A percentile compares a stretch with the other conserved stretches of the same genome.
Conservation (phyloP, 169 alveolate genomes). For the Cryptosporidium felis region DNA sequence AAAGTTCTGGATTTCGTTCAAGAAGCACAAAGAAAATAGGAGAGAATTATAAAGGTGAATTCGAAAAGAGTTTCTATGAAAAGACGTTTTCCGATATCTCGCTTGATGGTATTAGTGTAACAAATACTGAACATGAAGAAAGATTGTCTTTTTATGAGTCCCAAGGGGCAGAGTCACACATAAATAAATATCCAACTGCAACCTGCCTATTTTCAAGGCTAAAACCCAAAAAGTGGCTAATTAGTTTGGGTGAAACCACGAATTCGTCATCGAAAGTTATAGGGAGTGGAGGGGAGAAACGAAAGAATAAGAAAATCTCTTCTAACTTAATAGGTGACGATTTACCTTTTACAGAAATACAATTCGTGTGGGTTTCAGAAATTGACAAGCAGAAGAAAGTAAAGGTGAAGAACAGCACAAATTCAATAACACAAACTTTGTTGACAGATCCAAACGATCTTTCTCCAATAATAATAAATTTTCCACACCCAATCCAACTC, state of each 20-base stretch:
- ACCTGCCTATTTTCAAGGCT: slow-evolving; percentile 20
- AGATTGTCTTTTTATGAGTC: not conserved
- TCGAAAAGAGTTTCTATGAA: not conserved
- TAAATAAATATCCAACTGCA: slow-evolving; percentile 21
- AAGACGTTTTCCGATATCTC: not conserved
- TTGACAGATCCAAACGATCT: slow-evolving; percentile 43
- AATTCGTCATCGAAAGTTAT: not conserved
- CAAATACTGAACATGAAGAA: not conserved
- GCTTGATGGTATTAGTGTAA: not conserved
- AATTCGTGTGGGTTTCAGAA: slow-evolving; percentile 33
- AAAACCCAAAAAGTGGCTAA: slow-evolving; percentile 31
- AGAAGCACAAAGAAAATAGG: not conserved
- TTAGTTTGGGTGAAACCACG: not conserved
- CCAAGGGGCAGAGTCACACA: not conserved
- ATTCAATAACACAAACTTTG: not conserved
- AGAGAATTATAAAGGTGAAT: not conserved
- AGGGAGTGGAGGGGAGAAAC: not conserved
- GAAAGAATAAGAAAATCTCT: not conserved
- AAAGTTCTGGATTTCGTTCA: slow-evolving; percentile 21
- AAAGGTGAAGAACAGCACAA: not conserved
- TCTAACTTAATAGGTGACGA: slow-evolving; percentile 17
- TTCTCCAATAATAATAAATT: slow-evolving; percentile 36
- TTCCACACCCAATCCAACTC: slow-evolving; percentile 69
- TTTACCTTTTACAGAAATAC: slow-evolving; percentile 27
- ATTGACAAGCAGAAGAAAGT: slow-evolving; percentile 9